Conservation (phyloP, 768 basidiomycete species). For the Fomitopsis pulvina region DNA sequence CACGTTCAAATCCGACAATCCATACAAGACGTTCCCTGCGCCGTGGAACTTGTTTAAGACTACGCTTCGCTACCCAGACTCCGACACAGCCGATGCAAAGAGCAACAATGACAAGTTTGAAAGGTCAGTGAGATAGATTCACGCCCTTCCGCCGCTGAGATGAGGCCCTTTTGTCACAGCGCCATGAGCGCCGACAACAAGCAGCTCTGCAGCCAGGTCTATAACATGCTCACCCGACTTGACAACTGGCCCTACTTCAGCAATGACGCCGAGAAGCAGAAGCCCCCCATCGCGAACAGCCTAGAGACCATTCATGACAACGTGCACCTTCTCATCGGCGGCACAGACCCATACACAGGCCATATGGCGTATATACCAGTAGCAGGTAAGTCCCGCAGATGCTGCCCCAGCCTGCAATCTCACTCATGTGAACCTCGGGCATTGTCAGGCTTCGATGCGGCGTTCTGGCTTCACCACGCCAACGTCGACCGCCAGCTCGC, state of each 20-base stretch:
- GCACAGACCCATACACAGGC: conserved; percentile 31
- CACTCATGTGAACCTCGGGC: neutral
- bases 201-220: conserved; percentile 7
- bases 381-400: conserved; percentile 26
- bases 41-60: conserved; percentile 14
- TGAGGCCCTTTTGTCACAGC: neutral
- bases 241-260: conserved; percentile 40
- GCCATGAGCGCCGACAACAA: neutral
- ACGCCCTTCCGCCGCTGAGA: neutral
- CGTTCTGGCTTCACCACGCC: conserved; percentile 48
- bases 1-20: conserved; percentile 7
- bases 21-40: conserved; percentile 6
- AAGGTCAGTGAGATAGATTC: conserved; percentile 7
- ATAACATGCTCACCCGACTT: conserved; percentile 12
- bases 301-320: conserved; percentile 44
- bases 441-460: conserved; percentile 40
- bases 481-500: conserved; percentile 49
- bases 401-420: neutral
- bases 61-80: conserved; percentile 30
- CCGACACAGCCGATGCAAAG: conserved; percentile 2
- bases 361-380: conserved; percentile 35
- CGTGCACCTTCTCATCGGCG: conserved; percentile 30
- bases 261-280: conserved; percentile 34
- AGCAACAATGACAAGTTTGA: conserved; percentile 4
- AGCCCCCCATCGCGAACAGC: conserved; percentile 36